Percentiles rank a stretch among this genome's conserved stretches.
phyloP scores from a whole-genome alignment of 2,329 filamentous ascomycete genomes.

The Venturia pyrina region DNA sequence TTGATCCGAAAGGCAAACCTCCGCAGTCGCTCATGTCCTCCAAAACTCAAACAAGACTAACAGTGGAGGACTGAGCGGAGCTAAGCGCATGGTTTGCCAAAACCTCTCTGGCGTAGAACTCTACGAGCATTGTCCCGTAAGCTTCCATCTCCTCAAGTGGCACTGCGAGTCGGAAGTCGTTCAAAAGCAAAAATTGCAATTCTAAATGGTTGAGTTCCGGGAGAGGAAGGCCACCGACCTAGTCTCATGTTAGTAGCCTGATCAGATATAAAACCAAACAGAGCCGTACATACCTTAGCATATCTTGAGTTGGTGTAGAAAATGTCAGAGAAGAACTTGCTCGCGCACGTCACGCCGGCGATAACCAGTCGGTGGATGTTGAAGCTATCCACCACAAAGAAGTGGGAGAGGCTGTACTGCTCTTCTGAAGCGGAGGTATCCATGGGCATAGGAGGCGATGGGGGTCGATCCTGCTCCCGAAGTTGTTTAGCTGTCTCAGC shows the following conservation, averaged over 20 bases:
- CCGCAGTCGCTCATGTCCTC: neutral
- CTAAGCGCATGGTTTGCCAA: conserved; percentile 36
- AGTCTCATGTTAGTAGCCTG: conserved; percentile 3
- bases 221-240: conserved; percentile 91
- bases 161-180: conserved; percentile 89
- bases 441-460: conserved; percentile 17
- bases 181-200: conserved; percentile 87
- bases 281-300: conserved; percentile 64
- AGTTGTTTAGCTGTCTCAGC: conserved; percentile 18
- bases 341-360: conserved; percentile 92
- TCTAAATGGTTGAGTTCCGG: conserved; percentile 93
- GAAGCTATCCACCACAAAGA: conserved; percentile 96
- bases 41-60: neutral
- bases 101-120: conserved; percentile 92
- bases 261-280: neutral
- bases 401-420: conserved; percentile 50
- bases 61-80: neutral
- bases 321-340: conserved; percentile 98
- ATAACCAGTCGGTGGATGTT: conserved; percentile 97
- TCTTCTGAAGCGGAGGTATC: conserved; percentile 28
- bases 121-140: conserved; percentile 96
- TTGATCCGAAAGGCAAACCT: neutral
- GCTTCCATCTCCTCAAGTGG: conserved; percentile 92
- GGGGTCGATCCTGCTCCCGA: conserved; percentile 15
- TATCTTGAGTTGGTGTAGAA: conserved; percentile 99